Conservation (phyloP, 2,329 filamentous ascomycete species). For the Botrytis tulipae region DNA sequence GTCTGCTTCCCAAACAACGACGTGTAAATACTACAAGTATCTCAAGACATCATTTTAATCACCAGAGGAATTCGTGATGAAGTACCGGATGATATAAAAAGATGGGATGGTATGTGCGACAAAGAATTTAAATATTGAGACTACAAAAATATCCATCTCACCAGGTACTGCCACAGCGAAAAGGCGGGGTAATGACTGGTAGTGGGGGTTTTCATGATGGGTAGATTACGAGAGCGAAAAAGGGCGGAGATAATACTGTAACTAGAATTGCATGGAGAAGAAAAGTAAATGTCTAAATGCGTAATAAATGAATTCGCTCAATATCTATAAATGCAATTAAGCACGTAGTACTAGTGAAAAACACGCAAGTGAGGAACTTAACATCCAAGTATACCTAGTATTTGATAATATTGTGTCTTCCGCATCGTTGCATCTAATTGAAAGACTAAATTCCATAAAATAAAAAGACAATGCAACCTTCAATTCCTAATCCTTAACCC, state of each 20-base stretch:
- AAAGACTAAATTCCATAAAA: neutral
- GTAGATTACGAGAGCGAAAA: neutral
- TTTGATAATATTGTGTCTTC: neutral
- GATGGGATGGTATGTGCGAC: neutral
- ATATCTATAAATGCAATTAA: neutral
- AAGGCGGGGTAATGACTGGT: neutral
- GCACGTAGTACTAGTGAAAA: neutral
- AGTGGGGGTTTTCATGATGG: neutral
- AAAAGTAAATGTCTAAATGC: neutral
- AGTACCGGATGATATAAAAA: neutral
- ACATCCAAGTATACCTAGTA: neutral
- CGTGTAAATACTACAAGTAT: neutral
- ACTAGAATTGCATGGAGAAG: neutral
- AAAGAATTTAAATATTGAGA: neutral
- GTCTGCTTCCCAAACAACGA: neutral
- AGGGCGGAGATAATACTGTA: neutral
- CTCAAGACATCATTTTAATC: neutral
- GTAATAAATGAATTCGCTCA: too few relatives aligned
- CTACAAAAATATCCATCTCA: neutral
- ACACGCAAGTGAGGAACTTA: neutral
- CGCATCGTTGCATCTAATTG: neutral
- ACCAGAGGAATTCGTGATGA: neutral
- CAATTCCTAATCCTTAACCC: neutral
- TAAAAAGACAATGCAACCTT: constrained; percentile 2
- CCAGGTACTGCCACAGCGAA: neutral